Evolutionary conservation across 306 rosid genomes (phyloP), one percentile per base, ranked within the genome.

Genomic region (Cucumis melo): DNA sequence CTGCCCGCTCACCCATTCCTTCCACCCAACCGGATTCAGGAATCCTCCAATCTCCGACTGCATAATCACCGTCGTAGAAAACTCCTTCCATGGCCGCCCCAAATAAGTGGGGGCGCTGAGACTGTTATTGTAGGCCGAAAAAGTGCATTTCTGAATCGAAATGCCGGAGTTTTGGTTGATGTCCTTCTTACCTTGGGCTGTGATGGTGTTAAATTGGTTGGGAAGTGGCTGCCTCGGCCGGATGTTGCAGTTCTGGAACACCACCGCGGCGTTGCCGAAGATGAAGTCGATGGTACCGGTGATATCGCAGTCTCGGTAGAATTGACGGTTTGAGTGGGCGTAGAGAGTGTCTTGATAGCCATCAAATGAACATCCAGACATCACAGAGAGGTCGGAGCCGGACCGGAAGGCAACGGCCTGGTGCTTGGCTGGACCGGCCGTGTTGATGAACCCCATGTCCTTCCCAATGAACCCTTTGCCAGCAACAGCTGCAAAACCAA

Each of bases 61-160:
- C 97, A 91, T 84, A 17, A 93, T 61, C 11, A 93, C 81, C 5
- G 93, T 89, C 16, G 98, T 91, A 29, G 97, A 88, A 82, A 39
- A 93, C 1, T 87, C 83, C 78, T 93, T 91, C 98, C 98, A 93
- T 36, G 98, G 98, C 84, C 98, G 84, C 3, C 97, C 98, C 76
- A 93, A 90, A 82, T 83, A 93, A 2, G 97, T 91, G 1, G 74
- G 76, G 34, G 93, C 94, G 2, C 79, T 61, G 73, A 89, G 88
- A 72, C 73, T 85, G 39, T 53, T 12, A 17, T 71, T 87, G 0
- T 63, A 21, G 15, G 97, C 64, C 46, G 77, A 67, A 36, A 91
- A 54, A 0, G 38, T 55, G 59, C 92, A 91, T 55, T 87, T 88
- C 64, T 91, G 98, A 83, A 93, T 88, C 24, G 90, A 79, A 62